Base-by-base conservation (phyloP, 371 early-diverging fungal species). In the Rhizopus stolonifer region DNA sequence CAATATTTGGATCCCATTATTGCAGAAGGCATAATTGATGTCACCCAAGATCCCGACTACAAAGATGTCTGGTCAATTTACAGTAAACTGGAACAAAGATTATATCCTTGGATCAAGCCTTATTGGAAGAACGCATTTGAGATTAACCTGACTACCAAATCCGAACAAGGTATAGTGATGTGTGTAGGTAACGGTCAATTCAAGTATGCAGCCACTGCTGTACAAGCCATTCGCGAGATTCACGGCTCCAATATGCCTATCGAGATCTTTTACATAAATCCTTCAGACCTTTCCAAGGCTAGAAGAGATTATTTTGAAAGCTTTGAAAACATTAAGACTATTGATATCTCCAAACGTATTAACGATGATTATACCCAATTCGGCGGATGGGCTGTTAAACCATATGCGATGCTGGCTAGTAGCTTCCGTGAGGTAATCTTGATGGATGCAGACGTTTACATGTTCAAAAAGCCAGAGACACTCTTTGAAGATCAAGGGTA, bases 381-480 rank as follows among this genome's bases (percentile, higher is more conserved):
- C 31, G 74, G 74, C 18, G 83, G 81, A 1, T 84, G 87, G 87
- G 67, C 79, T 13, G 58, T 86, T 36, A 87, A 87, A 34, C 82
- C 88, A 1, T 86, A 73, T 60, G 74, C 83, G 0, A 80, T 88
- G 21, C 61, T 89, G 48, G 84, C 83, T 4, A 86, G 87, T 9
- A 66, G 67, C 7, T 90, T 90, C 56, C 45, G 54, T 10, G 80
- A 86, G 32, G 79, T 81, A 21, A 81, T 89, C 39, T 65, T 91
- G 51, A 70, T 89, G 66, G 90, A 91, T 66, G 87, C 90, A 1
- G 91, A 91, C 51, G 85, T 73, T 4, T 74, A 84, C 31, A 84
- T 87, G 63, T 68, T 89, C 54, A 71, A 83, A 51, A 64, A 73
- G 19, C 90, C 91, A 0, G 79, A 70, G 3, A 54, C 52, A 0